Conservation (phyloP, 768 basidiomycete genomes). For the Gymnopilus dilepis region DNA sequence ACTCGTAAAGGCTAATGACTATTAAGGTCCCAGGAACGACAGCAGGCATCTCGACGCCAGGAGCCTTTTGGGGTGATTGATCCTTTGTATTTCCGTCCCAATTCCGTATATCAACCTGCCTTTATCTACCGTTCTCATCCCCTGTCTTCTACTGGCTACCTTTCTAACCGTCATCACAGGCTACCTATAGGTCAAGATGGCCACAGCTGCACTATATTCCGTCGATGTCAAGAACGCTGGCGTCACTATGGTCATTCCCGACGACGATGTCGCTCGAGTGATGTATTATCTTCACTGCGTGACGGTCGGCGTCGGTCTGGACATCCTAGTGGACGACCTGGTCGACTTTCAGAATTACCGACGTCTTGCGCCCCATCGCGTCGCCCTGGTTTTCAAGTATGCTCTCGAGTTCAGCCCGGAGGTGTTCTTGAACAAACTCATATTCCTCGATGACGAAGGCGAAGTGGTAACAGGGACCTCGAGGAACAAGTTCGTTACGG, state of each 20-base stretch:
- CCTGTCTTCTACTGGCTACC: not conserved
- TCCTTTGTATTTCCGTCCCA: conserved; percentile 2
- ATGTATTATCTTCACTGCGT: conserved; percentile 30
- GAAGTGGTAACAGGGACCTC: conserved; percentile 11
- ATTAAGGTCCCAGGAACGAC: conserved; percentile 1
- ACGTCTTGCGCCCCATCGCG: conserved; percentile 14
- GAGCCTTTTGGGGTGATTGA: not conserved
- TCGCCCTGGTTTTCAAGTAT: conserved; percentile 22
- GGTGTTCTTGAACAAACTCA: conserved; percentile 21
- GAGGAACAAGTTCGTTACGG: conserved; percentile 21
- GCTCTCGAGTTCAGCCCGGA: conserved; percentile 25
- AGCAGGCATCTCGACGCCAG: not conserved
- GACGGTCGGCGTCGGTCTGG: conserved; percentile 23
- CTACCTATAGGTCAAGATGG: conserved; percentile 1
- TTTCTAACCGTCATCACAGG: not conserved
- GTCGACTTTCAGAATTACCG: conserved; percentile 20
- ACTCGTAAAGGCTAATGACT: not conserved
- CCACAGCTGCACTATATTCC: conserved; percentile 10
- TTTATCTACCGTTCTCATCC: not conserved
- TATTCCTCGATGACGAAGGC: conserved; percentile 24
- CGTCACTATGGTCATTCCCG: conserved; percentile 17
- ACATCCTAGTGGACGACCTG: conserved; percentile 26
- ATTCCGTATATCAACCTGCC: conserved; percentile 1
- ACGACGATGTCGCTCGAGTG: conserved; percentile 25
- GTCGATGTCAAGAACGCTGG: conserved; percentile 17